A percentile compares a stretch with the other conserved stretches of the same genome.
Evolutionary conservation across 495 filamentous ascomycete genomes (phyloP).

Genomic region (Hyphodiscus hymeniophilus): DNA sequence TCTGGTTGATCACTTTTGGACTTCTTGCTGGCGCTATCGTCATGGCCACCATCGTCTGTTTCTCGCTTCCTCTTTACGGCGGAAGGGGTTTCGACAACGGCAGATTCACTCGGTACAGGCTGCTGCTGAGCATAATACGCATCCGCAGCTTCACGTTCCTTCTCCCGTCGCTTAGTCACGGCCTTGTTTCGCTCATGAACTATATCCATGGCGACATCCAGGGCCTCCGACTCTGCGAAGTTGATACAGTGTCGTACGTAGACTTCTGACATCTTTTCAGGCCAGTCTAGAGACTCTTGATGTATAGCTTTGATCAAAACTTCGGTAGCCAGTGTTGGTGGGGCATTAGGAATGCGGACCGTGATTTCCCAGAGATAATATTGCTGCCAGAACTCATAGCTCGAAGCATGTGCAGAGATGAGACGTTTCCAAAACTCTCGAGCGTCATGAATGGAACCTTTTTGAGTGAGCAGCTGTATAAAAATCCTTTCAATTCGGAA

Average conservation of each 20-base stretch:
- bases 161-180: conserved; percentile 56
- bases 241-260: conserved; percentile 82
- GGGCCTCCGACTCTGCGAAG: conserved; percentile 65
- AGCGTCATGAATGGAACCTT: conserved; percentile 53
- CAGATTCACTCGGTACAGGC: not conserved
- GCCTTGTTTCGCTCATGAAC: conserved; percentile 56
- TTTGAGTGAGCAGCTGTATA: conserved; percentile 81
- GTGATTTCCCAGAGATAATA: conserved; percentile 88
- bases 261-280: conserved; percentile 77
- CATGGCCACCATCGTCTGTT: conserved; percentile 15
- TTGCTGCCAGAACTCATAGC: conserved; percentile 85
- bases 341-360: conserved; percentile 24
- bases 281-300: conserved; percentile 73
- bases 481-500: conserved; percentile 86
- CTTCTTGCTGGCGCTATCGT: conserved; percentile 46
- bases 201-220: conserved; percentile 61
- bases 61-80: conserved; percentile 64
- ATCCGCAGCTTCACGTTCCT: conserved; percentile 53
- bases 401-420: conserved; percentile 56
- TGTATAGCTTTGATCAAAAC: conserved; percentile 68
- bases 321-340: conserved; percentile 56
- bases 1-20: conserved; percentile 41
- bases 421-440: conserved; percentile 69
- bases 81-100: conserved; percentile 5
- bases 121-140: conserved; percentile 36